Percentiles rank a stretch among this genome's conserved stretches.
Evolutionary conservation across 169 alveolate genomes (phyloP).

Genomic region (Condylostoma magnum): DNA sequence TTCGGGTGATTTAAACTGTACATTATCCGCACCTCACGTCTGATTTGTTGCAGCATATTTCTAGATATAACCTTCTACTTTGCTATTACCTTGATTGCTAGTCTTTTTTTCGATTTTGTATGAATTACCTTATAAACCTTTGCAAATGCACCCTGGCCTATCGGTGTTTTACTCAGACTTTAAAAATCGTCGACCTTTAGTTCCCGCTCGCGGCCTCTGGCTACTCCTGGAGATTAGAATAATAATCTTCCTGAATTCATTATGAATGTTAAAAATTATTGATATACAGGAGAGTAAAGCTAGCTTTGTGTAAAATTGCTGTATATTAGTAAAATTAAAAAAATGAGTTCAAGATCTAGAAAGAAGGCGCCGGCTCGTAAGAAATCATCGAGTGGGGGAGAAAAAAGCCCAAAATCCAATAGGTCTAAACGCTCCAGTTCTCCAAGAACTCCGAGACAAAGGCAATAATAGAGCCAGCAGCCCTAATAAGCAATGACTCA

Average conservation of each 20-base stretch:
- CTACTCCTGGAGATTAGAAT: constrained; percentile 21
- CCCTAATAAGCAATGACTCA: too few relatives aligned
- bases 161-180: neutral
- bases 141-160: constrained; percentile 29
- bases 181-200: constrained; percentile 2
- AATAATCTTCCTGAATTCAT: neutral
- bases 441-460: too few relatives aligned
- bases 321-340: too few relatives aligned
- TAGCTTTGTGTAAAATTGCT: too few relatives aligned
- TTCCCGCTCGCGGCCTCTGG: neutral
- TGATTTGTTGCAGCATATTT: constrained; percentile 57
- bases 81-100: constrained; percentile 22
- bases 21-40: constrained; percentile 84
- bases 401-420: too few relatives aligned
- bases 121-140: constrained; percentile 23
- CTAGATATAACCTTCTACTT: constrained; percentile 35
- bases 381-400: too few relatives aligned
- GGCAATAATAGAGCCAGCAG: too few relatives aligned
- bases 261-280: too few relatives aligned
- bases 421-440: too few relatives aligned
- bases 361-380: too few relatives aligned
- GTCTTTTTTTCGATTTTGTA: neutral
- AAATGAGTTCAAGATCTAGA: too few relatives aligned
- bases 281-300: too few relatives aligned
- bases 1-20: constrained; percentile 83